Conservation (phyloP, 345 rosid species). For the Gossypium stocksii region DNA sequence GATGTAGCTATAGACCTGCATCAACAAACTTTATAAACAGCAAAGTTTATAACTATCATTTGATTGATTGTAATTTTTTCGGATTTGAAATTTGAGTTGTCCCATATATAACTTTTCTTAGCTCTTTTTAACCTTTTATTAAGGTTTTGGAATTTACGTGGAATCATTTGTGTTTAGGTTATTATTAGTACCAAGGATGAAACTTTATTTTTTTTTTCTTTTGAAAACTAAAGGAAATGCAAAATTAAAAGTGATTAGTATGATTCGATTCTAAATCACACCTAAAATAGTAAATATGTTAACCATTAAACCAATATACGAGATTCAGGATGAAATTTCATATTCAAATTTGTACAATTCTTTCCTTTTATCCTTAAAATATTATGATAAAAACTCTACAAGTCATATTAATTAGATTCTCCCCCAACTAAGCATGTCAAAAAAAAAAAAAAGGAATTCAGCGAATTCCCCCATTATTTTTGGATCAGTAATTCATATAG, state of each 20-base stretch:
- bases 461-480: neutral
- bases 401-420: neutral
- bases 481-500: neutral
- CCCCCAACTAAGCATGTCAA: neutral
- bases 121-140: neutral
- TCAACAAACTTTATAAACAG: neutral
- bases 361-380: too few species aligned
- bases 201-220: too few species aligned
- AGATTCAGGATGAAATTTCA: too few species aligned
- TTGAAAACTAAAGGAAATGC: fast-evolving
- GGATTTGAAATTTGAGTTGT: neutral
- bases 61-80: neutral
- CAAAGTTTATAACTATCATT: conserved; percentile 2
- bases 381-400: neutral
- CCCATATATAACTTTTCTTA: neutral
- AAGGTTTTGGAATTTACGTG: neutral
- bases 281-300: fast-evolving
- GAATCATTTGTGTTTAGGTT: too few species aligned
- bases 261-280: too few species aligned
- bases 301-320: fast-evolving
- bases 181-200: too few species aligned
- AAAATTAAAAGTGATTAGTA: too few species aligned
- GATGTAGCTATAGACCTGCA: neutral
- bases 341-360: too few species aligned
- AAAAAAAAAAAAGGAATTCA: neutral